Conservation (phyloP, 2,329 filamentous ascomycete genomes). For the Cercospora janseana region DNA sequence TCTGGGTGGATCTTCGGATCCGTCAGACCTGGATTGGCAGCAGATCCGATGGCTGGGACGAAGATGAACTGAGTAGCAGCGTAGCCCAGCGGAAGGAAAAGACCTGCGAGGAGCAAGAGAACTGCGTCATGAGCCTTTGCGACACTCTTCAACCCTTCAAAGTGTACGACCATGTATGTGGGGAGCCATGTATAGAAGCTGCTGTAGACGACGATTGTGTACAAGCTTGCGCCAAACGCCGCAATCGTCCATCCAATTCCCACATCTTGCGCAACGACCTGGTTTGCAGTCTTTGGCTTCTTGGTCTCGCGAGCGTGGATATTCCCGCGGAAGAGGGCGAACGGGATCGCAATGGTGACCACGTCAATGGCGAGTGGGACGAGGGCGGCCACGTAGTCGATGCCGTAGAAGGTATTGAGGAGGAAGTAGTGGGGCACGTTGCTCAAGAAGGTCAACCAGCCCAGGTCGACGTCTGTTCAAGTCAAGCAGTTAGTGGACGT, state of each 20-base stretch:
- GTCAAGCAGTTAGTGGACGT: no score
- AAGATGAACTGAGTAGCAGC: constrained; percentile 78
- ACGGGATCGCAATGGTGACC: constrained; percentile 67
- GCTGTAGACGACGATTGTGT: constrained; percentile 68
- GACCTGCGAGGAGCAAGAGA: constrained; percentile 47
- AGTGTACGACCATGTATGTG: constrained; percentile 69
- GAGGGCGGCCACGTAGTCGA: constrained; percentile 61
- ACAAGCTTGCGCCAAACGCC: constrained; percentile 68
- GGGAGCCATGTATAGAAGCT: constrained; percentile 71
- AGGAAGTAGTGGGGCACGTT: constrained; percentile 76
- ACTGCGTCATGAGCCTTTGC: constrained; percentile 64
- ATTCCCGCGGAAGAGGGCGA: constrained; percentile 68
- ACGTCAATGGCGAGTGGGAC: constrained; percentile 66
- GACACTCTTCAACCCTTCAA: constrained; percentile 68
- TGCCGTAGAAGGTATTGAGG: constrained; percentile 71
- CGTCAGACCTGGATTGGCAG: constrained; percentile 30
- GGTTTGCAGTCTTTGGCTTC: constrained; percentile 48
- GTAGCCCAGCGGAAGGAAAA: constrained; percentile 66
- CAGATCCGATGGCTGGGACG: constrained; percentile 57
- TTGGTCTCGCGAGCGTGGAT: constrained; percentile 59
- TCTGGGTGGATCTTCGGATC: constrained; percentile 34
- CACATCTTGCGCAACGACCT: constrained; percentile 57
- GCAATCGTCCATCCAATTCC: constrained; percentile 64
- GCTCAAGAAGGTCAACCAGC: constrained; percentile 57
- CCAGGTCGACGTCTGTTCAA: constrained; percentile 48